Evolutionary conservation across 352 stramenopile species (phyloP).

Genomic region (Phytophthora melonis): DNA sequence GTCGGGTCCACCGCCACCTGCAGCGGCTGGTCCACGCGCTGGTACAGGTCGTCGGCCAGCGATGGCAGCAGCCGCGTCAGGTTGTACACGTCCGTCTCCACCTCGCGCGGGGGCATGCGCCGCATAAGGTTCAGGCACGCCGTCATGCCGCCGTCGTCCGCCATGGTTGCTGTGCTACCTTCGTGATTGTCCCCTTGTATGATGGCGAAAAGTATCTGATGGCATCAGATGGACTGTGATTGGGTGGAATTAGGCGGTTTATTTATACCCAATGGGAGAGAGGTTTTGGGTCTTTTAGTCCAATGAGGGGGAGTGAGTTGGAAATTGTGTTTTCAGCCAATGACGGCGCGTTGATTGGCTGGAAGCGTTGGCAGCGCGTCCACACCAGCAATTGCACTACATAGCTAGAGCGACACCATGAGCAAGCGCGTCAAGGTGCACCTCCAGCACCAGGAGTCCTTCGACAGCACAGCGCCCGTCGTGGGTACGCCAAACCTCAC

Average conservation of each 20-base stretch:
- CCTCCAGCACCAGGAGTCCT: slow-evolving; percentile 67
- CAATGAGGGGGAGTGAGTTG: not conserved
- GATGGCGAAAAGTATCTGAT: not conserved
- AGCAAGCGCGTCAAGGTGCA: slow-evolving; percentile 68
- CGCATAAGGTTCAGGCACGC: slow-evolving; percentile 91
- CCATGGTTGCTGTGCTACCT: slow-evolving; percentile 22
- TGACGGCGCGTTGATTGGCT: slow-evolving; percentile 27
- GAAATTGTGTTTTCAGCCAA: not conserved
- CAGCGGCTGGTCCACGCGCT: slow-evolving; percentile 94
- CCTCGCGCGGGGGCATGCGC: slow-evolving; percentile 87
- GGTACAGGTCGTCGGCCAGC: slow-evolving; percentile 92
- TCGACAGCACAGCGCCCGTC: slow-evolving; percentile 65
- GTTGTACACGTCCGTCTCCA: slow-evolving; percentile 87
- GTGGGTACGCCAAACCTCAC: slow-evolving; percentile 55
- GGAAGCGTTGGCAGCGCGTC: slow-evolving; percentile 36
- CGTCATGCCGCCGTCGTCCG: slow-evolving; percentile 62
- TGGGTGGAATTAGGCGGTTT: not conserved
- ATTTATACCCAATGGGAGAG: not conserved
- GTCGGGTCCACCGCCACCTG: slow-evolving; percentile 86
- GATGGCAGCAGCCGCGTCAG: slow-evolving; percentile 85
- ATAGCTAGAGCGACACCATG: slow-evolving; percentile 36
- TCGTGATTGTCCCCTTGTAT: not conserved
- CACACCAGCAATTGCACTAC: slow-evolving; percentile 28
- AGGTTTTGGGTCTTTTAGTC: not conserved
- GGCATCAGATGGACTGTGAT: not conserved